Conservation (phyloP, 2,329 filamentous ascomycete species). For the Annulohypoxylon truncatum region DNA sequence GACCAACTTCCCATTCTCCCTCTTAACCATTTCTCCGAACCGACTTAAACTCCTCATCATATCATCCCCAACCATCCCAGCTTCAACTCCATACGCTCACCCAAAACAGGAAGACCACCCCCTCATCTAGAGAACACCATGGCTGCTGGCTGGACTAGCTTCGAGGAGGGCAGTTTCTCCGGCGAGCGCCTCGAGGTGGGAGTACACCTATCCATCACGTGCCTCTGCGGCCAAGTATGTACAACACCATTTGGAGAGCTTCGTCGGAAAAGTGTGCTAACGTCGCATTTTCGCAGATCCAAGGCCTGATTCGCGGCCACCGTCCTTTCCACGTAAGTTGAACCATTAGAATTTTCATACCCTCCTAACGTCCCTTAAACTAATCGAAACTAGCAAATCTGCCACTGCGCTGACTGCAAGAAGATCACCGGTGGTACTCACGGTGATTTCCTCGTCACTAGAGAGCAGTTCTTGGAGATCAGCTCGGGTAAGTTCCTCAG, state of each 20-base stretch:
- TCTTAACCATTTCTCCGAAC: not conserved
- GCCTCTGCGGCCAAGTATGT: conserved; percentile 29
- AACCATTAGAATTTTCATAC: not conserved
- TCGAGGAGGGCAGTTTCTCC: not conserved
- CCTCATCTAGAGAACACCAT: not conserved
- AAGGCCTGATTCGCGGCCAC: not conserved
- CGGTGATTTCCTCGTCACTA: conserved; percentile 5
- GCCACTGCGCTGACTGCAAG: conserved; percentile 31
- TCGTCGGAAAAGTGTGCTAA: not conserved
- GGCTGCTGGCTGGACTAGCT: not conserved
- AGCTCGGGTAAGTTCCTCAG: conserved; percentile 8
- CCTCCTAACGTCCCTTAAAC: not conserved
- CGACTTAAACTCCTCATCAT: not conserved
- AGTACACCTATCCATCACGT: conserved; percentile 2
- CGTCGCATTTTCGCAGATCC: conserved; percentile 3
- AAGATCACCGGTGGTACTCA: conserved; percentile 23
- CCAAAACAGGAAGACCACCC: not conserved
- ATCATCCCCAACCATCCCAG: not conserved
- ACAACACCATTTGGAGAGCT: not conserved
- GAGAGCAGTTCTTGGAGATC: not conserved
- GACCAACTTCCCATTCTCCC: not conserved
- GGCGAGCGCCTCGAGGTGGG: not conserved
- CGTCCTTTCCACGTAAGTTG: conserved; percentile 19
- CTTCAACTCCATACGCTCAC: not conserved
- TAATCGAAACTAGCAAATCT: conserved; percentile 30